Evolutionary conservation across 768 basidiomycete genomes (phyloP), one percentile per base, ranked within the genome.

Genomic region (Suillus cothurnatus): DNA sequence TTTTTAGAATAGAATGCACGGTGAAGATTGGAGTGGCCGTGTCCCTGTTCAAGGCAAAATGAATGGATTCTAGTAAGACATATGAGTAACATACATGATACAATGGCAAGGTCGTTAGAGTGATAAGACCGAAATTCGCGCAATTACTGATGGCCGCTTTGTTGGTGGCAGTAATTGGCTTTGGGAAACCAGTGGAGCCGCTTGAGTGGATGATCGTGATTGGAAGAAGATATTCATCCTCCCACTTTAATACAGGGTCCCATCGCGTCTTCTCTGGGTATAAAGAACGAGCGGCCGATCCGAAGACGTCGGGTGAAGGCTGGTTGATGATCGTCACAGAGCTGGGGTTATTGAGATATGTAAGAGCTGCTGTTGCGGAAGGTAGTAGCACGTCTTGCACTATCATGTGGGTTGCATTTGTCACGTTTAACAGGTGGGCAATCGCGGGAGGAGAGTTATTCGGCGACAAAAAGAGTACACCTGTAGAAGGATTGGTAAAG

Each of bases 371-470:
- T 15, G 65, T 31, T 4, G 71, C 73, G 45, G 67, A 68, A 53
- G 69, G 38, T 17, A 67, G 17, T 19, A 67, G 31, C 1, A 49
- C 6, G 0, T 74, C 64, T 43, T 74, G 73, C 23, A 71, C 72
- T 9, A 74, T 66, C 26, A 74, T 32, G 47, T 74, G 69, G 0
- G 69, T 67, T 5, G 71, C 62, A 43, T 67, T 62, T 2, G 73
- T 76, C 45, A 45, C 62, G 2, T 71, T 64, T 66, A 84, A 72
- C 23, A 86, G 74, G 66, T 84, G 79, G 1, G 82, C 82, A 31
- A 82, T 77, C 6, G 83, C 84, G 6, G 78, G 71, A 0, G 81
- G 75, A 0, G 83, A 84, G 70, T 85, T 85, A 66, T 81, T 78
- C 6, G 80, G 75, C 6, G 81, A 82, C 6, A 81, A 71, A 11